Percentiles rank a stretch among this genome's conserved stretches.
Evolutionary conservation across 257 asterid genomes (phyloP).

Genomic region (Lantana camara): DNA sequence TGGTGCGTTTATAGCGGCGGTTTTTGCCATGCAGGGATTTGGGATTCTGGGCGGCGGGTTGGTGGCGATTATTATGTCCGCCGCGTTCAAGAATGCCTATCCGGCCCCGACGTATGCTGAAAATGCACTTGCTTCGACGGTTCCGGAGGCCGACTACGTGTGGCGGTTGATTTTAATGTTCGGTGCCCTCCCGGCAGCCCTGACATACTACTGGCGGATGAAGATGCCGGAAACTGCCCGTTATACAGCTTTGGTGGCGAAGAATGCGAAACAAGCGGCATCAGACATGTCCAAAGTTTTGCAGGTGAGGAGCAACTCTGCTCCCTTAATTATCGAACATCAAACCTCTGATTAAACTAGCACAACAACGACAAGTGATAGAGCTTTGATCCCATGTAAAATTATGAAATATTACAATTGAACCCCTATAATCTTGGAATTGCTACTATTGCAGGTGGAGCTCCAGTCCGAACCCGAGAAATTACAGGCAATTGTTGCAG

Average conservation of each 20-base stretch:
- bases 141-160: conserved; percentile 38
- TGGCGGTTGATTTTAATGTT: conserved; percentile 54
- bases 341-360: too few relatives aligned
- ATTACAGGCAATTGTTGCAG: neutral
- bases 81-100: conserved; percentile 35
- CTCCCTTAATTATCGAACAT: too few relatives aligned
- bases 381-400: too few relatives aligned
- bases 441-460: conserved; percentile 23
- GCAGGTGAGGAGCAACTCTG: too few relatives aligned
- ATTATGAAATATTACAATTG: too few relatives aligned
- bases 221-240: conserved; percentile 65
- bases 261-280: conserved; percentile 47
- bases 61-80: conserved; percentile 39
- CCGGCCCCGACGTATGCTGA: conserved; percentile 34
- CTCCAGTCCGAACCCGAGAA: conserved; percentile 34
- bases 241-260: conserved; percentile 51
- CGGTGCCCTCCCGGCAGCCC: conserved; percentile 53
- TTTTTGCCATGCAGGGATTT: conserved; percentile 62
- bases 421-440: too few relatives aligned
- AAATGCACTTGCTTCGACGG: conserved; percentile 24
- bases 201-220: conserved; percentile 59
- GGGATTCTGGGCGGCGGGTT: conserved; percentile 51
- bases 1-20: conserved; percentile 57
- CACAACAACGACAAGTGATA: too few relatives aligned
- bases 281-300: conserved; percentile 49